Conservation (phyloP, 805 yeast species). For the Alloascoidea africana region DNA sequence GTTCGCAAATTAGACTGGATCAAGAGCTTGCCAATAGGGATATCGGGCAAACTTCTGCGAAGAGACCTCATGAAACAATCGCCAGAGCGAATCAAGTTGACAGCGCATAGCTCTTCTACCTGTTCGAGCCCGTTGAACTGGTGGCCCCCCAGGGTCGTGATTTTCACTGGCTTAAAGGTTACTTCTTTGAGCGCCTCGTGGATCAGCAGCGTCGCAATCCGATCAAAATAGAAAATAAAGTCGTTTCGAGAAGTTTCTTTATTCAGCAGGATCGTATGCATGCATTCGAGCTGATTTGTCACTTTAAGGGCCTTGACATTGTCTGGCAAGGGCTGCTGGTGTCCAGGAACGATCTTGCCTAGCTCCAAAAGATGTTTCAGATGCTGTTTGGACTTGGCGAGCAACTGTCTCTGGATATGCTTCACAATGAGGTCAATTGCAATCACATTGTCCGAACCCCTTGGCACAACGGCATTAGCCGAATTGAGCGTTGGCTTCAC, state of each 20-base stretch:
- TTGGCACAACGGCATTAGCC: constrained; percentile 85
- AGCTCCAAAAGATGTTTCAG: constrained; percentile 43
- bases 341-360: constrained; percentile 27
- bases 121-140: constrained; percentile 14
- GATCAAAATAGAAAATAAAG: constrained; percentile 74
- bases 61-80: constrained; percentile 80
- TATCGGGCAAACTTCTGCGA: constrained; percentile 61
- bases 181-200: constrained; percentile 48
- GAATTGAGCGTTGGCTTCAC: constrained; percentile 61
- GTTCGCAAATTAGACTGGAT: constrained; percentile 81
- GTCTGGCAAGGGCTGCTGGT: constrained; percentile 11
- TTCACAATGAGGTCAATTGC: constrained; percentile 71
- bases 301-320: constrained; percentile 18
- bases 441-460: constrained; percentile 69
- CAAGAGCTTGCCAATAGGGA: constrained; percentile 66
- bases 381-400: constrained; percentile 52
- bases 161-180: constrained; percentile 18
- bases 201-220: constrained; percentile 61
- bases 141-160: constrained; percentile 27
- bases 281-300: constrained; percentile 55
- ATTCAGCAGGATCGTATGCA: constrained; percentile 56
- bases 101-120: constrained; percentile 45
- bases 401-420: constrained; percentile 63
- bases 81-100: constrained; percentile 78
- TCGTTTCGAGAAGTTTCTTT: constrained; percentile 46